Evolutionary conservation across 2,329 filamentous ascomycete genomes (phyloP), one percentile per base, ranked within the genome.

Genomic region (Trichoderma endophyticum): DNA sequence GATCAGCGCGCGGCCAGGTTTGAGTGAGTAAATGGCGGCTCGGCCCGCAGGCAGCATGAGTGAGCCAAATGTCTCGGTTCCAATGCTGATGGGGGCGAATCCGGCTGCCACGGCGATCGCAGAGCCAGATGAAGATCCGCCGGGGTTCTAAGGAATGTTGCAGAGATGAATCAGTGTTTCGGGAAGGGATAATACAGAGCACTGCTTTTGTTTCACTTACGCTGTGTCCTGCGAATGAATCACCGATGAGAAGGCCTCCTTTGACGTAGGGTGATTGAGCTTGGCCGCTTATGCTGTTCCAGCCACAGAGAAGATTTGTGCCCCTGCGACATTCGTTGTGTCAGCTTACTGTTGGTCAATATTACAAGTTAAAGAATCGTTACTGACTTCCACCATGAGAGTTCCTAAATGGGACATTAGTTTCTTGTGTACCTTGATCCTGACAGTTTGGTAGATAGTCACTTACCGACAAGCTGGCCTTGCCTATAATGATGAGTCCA

Each of bases 91-190:
- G 0, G 86, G 84, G 3, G 87, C 85, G 4, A 89, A 81, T 1
- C 82, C 81, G 0, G 86, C 84, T 3, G 83, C 86, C 6, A 90
- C 88, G 12, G 82, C 85, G 8, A 90, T 86, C 7, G 84, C 84
- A 24, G 84, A 86, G 11, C 88, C 88, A 3, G 85, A 87, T 8
- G 86, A 88, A 1, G 87, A 89, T 6, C 88, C 88, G 11, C 87
- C 88, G 0, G 78, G 75, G 26, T 70, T 73, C 73, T 75, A 11
- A 7, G 54, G 12, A 43, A 48, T 18, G 26, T 30, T 60, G 9
- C 28, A 8, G 21, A 34, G n/a, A n/a, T 32, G 15, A 30, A 14
- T 59, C 18, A 59, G 21, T 54, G 48, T 12, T 54, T 54, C 15
- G 39, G 39, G 39, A 9, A n/a, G 21, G 48, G 21, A 11, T 11